These are phyloP conservation scores for Tausonia pullulans DNA, from an alignment of 1,284 basidiomycete genomes.

Conservation along the genomic window DNA sequence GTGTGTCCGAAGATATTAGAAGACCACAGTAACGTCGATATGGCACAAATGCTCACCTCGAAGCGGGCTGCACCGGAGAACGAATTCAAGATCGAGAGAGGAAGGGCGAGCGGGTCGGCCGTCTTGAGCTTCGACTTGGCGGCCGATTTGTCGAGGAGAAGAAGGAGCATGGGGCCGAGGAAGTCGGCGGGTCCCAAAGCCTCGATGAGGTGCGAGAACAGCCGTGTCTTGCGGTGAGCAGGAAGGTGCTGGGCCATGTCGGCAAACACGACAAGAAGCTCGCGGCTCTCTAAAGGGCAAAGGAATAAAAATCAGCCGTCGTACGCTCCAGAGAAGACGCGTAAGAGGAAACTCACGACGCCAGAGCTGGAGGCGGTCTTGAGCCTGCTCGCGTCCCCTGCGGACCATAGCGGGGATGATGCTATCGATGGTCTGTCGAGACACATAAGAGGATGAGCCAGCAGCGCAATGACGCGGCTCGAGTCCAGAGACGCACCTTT, in stretches of 20 bases:
- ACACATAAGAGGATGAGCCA: neutral
- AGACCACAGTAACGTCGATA: conserved; percentile 18
- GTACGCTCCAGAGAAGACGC: neutral
- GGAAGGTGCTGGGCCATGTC: conserved; percentile 37
- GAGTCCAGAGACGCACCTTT: conserved; percentile 44
- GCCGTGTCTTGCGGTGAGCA: conserved; percentile 45
- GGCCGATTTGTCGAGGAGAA: conserved; percentile 68
- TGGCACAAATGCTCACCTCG: conserved; percentile 38
- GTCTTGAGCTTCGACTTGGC: conserved; percentile 59
- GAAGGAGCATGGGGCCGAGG: conserved; percentile 70
- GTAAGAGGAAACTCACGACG: neutral
- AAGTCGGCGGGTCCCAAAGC: conserved; percentile 73
- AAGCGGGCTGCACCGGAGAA: conserved; percentile 45
- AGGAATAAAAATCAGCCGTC: neutral
- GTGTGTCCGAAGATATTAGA: conserved; percentile 11
- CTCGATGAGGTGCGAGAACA: conserved; percentile 84
- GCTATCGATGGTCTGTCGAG: conserved; percentile 65
- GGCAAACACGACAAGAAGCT: conserved; percentile 35
- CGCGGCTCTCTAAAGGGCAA: conserved; percentile 23
- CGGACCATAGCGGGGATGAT: conserved; percentile 87
- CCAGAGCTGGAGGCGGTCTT: conserved; percentile 7
- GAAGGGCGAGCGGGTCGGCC: conserved; percentile 56
- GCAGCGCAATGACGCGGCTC: neutral
- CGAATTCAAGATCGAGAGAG: conserved; percentile 54
- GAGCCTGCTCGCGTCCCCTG: conserved; percentile 47